Evolutionary conservation across 805 yeast genomes (phyloP).

Genomic region (Saturnispora diversa): DNA sequence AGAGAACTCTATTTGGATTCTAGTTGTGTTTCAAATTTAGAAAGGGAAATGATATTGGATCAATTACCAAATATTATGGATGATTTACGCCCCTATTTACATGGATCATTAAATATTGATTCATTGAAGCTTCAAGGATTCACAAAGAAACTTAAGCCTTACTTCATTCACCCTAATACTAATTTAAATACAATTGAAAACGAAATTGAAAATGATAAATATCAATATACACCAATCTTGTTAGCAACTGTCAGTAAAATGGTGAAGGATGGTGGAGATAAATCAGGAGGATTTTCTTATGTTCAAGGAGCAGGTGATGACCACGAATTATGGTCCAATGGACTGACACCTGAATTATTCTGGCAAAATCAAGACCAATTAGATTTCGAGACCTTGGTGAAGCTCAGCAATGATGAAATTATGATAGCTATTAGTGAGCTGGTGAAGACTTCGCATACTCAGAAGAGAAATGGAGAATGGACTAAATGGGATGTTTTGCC

Average conservation of each 20-base stretch:
- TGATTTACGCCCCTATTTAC: slow-evolving; percentile 4
- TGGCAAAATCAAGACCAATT: slow-evolving; percentile 40
- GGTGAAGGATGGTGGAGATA: slow-evolving; percentile 50
- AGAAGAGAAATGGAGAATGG: not conserved
- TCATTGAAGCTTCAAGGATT: slow-evolving; percentile 23
- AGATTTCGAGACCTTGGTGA: slow-evolving; percentile 13
- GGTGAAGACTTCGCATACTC: no score
- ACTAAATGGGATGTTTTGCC: slow-evolving; percentile 2
- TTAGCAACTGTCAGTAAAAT: slow-evolving; percentile 55
- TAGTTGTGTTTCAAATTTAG: slow-evolving; percentile 47
- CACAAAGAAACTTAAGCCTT: slow-evolving; percentile 50
- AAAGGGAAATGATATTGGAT: slow-evolving; percentile 42
- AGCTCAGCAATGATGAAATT: slow-evolving; percentile 28
- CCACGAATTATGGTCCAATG: slow-evolving; percentile 75
- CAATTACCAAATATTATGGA: slow-evolving; percentile 32
- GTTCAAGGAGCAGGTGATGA: slow-evolving; percentile 95
- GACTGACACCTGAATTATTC: slow-evolving; percentile 44
- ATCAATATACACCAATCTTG: slow-evolving; percentile 37
- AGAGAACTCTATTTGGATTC: slow-evolving; percentile 34
- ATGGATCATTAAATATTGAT: slow-evolving; percentile 12
- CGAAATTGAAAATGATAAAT: slow-evolving; percentile 21
- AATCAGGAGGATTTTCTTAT: slow-evolving; percentile 44
- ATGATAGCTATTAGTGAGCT: slow-evolving; percentile 10
- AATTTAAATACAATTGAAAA: slow-evolving; percentile 5
- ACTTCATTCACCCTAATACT: slow-evolving; percentile 60